Percentiles rank a stretch among this genome's conserved stretches.
phyloP scores from a whole-genome alignment of 257 asterid species.

The Nicotiana obtusifolia region DNA sequence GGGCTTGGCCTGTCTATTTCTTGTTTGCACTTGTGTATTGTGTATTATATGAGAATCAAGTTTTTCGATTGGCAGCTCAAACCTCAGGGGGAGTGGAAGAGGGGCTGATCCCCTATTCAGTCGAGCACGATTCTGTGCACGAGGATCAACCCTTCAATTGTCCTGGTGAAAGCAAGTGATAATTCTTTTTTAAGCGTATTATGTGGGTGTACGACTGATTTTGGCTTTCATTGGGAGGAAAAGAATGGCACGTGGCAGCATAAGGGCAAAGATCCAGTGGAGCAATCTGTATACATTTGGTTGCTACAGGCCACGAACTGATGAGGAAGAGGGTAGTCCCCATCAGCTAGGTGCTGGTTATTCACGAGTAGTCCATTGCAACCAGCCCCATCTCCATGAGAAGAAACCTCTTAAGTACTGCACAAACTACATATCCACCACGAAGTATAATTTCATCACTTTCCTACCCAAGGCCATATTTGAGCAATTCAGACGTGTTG shows the following conservation, averaged over 20 bases:
- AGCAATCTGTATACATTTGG: constrained; percentile 78
- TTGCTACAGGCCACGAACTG: constrained; percentile 46
- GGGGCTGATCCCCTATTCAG: neutral
- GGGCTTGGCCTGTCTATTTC: neutral
- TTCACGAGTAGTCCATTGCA: constrained; percentile 74
- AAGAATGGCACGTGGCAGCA: constrained; percentile 65
- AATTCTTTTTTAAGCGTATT: neutral
- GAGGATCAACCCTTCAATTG: constrained; percentile 33
- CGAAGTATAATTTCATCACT: constrained; percentile 77
- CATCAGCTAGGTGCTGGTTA: constrained; percentile 70
- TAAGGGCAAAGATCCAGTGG: constrained; percentile 68
- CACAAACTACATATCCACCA: constrained; percentile 76
- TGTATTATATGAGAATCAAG: constrained; percentile 14
- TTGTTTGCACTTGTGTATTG: neutral
- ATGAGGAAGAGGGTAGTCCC: constrained; percentile 40
- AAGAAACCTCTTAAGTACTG: constrained; percentile 65
- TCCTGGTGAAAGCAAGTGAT: constrained; percentile 21
- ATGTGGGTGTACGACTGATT: neutral
- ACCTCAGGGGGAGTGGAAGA: neutral
- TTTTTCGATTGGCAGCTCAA: constrained; percentile 20
- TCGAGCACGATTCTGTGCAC: constrained; percentile 21
- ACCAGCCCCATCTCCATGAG: constrained; percentile 67
- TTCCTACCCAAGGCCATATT: constrained; percentile 89
- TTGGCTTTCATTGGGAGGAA: constrained; percentile 19
- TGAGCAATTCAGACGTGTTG: constrained; percentile 96